Evolutionary conservation across 495 filamentous ascomycete genomes (phyloP).

Genomic region (Hypoxylon cercidicola): DNA sequence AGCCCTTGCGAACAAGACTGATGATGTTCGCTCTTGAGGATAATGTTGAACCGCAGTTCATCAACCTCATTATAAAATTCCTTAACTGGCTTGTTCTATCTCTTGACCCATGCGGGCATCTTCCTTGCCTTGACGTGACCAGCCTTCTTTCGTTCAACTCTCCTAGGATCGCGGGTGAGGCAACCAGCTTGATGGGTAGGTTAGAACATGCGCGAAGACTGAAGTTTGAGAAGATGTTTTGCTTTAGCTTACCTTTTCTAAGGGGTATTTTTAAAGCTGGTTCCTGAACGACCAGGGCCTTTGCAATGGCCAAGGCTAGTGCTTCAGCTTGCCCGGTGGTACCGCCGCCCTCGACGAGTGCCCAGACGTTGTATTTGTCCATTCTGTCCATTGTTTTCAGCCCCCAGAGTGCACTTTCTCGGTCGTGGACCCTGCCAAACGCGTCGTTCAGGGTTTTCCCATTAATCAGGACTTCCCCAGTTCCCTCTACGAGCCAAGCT

Average conservation of each 20-base stretch:
- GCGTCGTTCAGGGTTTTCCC: conserved; percentile 79
- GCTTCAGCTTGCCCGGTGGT: conserved; percentile 96
- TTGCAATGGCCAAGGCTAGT: conserved; percentile 89
- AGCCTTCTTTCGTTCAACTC: conserved; percentile 97
- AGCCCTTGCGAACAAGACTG: conserved; percentile 10
- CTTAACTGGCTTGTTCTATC: conserved; percentile 53
- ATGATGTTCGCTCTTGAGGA: conserved; percentile 16
- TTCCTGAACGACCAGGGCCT: conserved; percentile 89
- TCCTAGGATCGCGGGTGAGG: conserved; percentile 89
- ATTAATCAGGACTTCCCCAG: conserved; percentile 89
- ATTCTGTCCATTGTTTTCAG: conserved; percentile 81
- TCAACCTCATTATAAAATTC: conserved; percentile 4
- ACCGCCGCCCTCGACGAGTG: conserved; percentile 82
- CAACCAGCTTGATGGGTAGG: conserved; percentile 73
- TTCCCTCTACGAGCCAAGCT: conserved; percentile 89
- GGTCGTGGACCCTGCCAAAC: conserved; percentile 90
- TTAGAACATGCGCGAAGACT: conserved; percentile 39
- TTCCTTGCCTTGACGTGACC: conserved; percentile 96
- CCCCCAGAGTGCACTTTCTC: conserved; percentile 94
- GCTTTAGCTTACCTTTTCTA: conserved; percentile 77
- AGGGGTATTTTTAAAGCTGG: conserved; percentile 87
- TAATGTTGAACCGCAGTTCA: conserved; percentile 6
- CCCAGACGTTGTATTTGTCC: conserved; percentile 98
- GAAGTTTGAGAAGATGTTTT: conserved; percentile 10
- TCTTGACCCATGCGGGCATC: conserved; percentile 98